Conservation (phyloP, 805 yeast genomes). For the Wickerhamomyces chaumierensis region DNA sequence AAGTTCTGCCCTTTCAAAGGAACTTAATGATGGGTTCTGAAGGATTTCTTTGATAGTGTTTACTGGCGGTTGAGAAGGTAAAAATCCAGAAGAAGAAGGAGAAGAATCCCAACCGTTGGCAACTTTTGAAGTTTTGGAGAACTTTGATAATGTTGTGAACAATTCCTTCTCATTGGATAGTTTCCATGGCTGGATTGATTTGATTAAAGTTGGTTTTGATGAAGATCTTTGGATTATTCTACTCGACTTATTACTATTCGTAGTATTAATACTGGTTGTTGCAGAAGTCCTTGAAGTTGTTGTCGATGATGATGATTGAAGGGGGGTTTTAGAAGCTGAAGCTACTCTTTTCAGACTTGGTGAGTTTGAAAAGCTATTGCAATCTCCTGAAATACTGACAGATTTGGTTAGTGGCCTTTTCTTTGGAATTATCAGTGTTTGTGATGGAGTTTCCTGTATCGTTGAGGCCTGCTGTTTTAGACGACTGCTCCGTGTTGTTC, state of each 20-base stretch:
- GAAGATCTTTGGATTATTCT: too few relatives aligned
- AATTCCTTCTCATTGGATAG: slow-evolving; percentile 6
- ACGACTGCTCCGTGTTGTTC: slow-evolving; percentile 12
- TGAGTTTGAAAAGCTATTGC: slow-evolving; percentile 3
- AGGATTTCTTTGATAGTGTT: too few relatives aligned
- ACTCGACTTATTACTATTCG: too few relatives aligned
- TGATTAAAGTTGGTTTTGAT: background rate
- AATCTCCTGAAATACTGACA: slow-evolving; percentile 9
- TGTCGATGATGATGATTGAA: slow-evolving; percentile 1
- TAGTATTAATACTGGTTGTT: too few relatives aligned
- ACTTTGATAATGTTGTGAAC: slow-evolving; percentile 3
- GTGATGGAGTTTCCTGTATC: too few relatives aligned
- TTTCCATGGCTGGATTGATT: background rate
- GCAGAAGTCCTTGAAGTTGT: too few relatives aligned
- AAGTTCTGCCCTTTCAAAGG: slow-evolving; percentile 54
- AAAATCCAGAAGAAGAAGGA: background rate
- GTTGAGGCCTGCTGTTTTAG: slow-evolving; percentile 7
- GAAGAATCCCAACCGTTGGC: slow-evolving; percentile 5
- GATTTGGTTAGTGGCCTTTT: slow-evolving; percentile 12
- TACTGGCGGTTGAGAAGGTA: background rate
- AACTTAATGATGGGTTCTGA: slow-evolving; percentile 26
- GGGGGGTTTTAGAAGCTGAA: slow-evolving; percentile 1
- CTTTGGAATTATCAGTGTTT: slow-evolving; percentile 8
- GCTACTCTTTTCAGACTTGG: background rate
- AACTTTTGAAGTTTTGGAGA: slow-evolving; percentile 8